A percentile compares a stretch with the other conserved stretches of the same genome.
Conservation (phyloP, 805 yeast species). For the Spathaspora gorwiae region DNA sequence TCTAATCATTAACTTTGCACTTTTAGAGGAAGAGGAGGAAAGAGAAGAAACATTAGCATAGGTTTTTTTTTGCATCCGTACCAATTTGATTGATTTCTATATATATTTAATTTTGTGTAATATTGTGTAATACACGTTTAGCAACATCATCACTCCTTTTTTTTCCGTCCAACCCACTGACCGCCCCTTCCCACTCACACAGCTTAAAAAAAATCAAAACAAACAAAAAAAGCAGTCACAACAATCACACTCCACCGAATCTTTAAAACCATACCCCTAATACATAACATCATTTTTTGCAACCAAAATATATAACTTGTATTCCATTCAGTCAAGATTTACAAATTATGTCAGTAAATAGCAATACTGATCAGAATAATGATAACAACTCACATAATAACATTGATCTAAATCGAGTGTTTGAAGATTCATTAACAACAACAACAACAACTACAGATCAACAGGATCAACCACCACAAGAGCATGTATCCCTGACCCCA, state of each 20-base stretch:
- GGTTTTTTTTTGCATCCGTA: background rate
- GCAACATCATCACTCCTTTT: background rate
- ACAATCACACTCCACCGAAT: slow-evolving; percentile 3
- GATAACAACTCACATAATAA: background rate
- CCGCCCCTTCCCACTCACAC: no score
- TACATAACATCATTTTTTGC: background rate
- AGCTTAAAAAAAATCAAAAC: background rate
- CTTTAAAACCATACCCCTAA: background rate
- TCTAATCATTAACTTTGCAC: slow-evolving; percentile 33
- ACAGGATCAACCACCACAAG: no score
- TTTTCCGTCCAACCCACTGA: no score
- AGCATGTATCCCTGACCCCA: no score
- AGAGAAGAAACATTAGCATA: background rate
- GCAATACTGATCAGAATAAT: background rate
- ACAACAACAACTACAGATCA: background rate
- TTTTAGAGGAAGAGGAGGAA: slow-evolving; percentile 26
- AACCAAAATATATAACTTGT: background rate
- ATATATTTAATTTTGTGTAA: background rate
- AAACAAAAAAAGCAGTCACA: slow-evolving; percentile 13
- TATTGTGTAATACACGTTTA: background rate
- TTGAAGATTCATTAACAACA: background rate
- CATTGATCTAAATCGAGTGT: background rate
- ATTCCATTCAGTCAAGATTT: background rate
- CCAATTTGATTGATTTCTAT: background rate
- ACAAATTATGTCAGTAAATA: background rate